These are phyloP conservation scores for Puccinellia tenuiflora DNA, from an alignment of 176 grass and related monocot genomes.

Conservation along the genomic window DNA sequence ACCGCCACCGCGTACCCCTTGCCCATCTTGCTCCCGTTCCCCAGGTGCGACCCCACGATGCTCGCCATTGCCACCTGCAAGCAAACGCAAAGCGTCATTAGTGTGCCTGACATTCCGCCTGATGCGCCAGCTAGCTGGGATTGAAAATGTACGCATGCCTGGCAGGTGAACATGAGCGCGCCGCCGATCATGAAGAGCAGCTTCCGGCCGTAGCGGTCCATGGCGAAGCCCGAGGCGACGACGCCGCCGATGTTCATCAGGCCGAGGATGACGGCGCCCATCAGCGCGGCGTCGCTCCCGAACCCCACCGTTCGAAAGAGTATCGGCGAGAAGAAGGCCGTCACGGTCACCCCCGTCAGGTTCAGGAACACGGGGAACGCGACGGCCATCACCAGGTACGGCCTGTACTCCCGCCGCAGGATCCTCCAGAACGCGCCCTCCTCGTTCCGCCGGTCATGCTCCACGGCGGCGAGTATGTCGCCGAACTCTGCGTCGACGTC, in stretches of 20 bases:
- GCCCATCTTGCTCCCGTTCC: slow-evolving; percentile 40
- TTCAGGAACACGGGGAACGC: slow-evolving; percentile 80
- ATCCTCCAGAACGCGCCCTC: slow-evolving; percentile 62
- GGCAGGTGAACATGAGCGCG: slow-evolving; percentile 61
- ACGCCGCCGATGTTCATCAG: slow-evolving; percentile 61
- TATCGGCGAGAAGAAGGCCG: slow-evolving; percentile 83
- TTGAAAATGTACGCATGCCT: slow-evolving; percentile 35
- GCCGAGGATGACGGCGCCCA: slow-evolving; percentile 68
- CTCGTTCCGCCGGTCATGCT: slow-evolving; percentile 30
- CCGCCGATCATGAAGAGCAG: slow-evolving; percentile 65
- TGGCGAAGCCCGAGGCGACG: slow-evolving; percentile 46
- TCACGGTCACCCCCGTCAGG: slow-evolving; percentile 60
- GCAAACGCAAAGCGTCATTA: not conserved
- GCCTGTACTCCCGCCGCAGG: slow-evolving; percentile 49
- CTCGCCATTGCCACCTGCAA: slow-evolving; percentile 53
- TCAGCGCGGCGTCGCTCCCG: slow-evolving; percentile 57
- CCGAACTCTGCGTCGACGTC: slow-evolving; percentile 72
- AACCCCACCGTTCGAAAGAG: slow-evolving; percentile 73
- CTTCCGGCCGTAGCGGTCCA: slow-evolving; percentile 73
- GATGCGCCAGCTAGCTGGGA: not conserved
- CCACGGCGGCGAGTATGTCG: slow-evolving; percentile 40
- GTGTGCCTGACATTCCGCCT: no score
- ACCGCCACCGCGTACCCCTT: slow-evolving; percentile 60
- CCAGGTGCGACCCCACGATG: slow-evolving; percentile 50
- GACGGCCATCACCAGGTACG: slow-evolving; percentile 70